Conservation (phyloP, 176 grass and related monocot species). For the Stipa capillata region DNA sequence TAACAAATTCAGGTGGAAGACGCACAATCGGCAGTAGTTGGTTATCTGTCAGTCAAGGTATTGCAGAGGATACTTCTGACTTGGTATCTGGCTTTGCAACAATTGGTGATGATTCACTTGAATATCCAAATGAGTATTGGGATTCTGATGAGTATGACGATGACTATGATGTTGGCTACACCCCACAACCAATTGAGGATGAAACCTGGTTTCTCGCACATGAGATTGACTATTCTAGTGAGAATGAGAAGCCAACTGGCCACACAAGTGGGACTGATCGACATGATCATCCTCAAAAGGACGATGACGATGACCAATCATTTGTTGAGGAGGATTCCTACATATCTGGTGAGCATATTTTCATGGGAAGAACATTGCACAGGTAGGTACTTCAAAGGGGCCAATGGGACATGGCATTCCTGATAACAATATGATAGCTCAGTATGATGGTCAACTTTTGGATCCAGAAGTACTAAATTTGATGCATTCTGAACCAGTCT, state of each 20-base stretch:
- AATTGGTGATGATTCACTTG: conserved; percentile 72
- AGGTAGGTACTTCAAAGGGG: conserved; percentile 27
- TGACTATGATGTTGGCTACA: conserved; percentile 94
- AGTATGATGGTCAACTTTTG: conserved; percentile 82
- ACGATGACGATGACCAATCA: conserved; percentile 83
- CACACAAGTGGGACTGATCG: conserved; percentile 40
- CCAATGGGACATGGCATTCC: conserved; percentile 40
- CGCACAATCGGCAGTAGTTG: conserved; percentile 67
- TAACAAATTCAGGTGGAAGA: conserved; percentile 58
- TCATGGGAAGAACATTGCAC: conserved; percentile 47
- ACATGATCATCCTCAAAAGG: conserved; percentile 61
- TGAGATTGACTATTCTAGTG: conserved; percentile 96
- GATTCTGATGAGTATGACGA: conserved; percentile 96
- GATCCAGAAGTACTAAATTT: conserved; percentile 91
- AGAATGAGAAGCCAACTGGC: conserved; percentile 80
- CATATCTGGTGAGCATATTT: conserved; percentile 88
- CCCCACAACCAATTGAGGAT: conserved; percentile 91
- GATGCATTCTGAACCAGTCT: conserved; percentile 89
- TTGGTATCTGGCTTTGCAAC: conserved; percentile 80
- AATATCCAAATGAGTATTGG: conserved; percentile 97
- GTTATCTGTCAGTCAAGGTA: conserved; percentile 95
- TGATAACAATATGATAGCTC: conserved; percentile 77
- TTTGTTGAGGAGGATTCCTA: conserved; percentile 93
- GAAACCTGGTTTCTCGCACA: conserved; percentile 98
- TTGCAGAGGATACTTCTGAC: conserved; percentile 88